These are phyloP conservation scores for Vaccinium vitisidaea DNA, from an alignment of 148 eudicot genomes.

Conservation along the genomic window DNA sequence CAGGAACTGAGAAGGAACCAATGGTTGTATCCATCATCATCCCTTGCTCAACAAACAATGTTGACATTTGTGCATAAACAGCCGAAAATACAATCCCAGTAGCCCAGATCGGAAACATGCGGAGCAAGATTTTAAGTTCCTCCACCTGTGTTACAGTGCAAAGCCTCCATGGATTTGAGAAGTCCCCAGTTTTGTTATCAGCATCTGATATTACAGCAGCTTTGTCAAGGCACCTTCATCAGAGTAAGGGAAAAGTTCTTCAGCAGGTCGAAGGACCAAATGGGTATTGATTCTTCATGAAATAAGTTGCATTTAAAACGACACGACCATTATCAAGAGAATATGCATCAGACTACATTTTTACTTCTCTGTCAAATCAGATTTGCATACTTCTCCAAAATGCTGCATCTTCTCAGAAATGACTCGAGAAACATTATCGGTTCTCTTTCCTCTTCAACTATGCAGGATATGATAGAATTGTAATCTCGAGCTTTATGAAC, in stretches of 20 bases:
- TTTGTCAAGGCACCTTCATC: conserved; percentile 52
- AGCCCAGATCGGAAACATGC: conserved; percentile 57
- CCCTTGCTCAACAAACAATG: conserved; percentile 57
- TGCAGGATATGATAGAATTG: not conserved
- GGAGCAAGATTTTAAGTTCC: conserved; percentile 48
- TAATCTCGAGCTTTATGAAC: not conserved
- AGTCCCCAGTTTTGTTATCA: conserved; percentile 30
- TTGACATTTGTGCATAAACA: conserved; percentile 46
- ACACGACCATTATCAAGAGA: not conserved
- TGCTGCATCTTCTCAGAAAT: not conserved
- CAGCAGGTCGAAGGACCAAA: not conserved
- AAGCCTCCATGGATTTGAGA: conserved; percentile 42
- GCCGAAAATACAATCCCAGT: conserved; percentile 47
- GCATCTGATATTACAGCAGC: conserved; percentile 40
- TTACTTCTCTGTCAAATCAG: not conserved
- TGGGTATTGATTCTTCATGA: not conserved
- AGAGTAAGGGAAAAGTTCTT: not conserved
- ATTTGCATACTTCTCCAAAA: not conserved
- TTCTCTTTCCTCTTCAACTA: not conserved
- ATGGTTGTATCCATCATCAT: conserved; percentile 42
- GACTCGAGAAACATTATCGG: not conserved
- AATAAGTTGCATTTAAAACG: not conserved
- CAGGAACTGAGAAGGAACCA: conserved; percentile 44
- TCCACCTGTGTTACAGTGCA: conserved; percentile 56
- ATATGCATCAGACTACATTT: not conserved